Percentiles rank a stretch among this genome's conserved stretches.
Conservation (phyloP, 352 stramenopile species). For the Phytophthora idaei region DNA sequence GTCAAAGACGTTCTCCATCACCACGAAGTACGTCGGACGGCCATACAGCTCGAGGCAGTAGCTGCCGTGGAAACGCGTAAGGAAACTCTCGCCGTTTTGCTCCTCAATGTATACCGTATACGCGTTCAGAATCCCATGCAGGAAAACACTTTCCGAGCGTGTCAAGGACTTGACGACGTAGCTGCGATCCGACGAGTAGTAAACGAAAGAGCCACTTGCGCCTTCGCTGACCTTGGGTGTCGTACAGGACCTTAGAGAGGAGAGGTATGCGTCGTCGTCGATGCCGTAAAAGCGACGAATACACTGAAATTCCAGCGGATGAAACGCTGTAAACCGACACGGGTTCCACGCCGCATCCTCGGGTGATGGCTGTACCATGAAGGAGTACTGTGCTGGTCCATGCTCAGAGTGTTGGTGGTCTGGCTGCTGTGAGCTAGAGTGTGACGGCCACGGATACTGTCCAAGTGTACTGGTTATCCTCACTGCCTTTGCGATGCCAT, state of each 20-base stretch:
- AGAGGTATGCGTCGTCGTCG: constrained; percentile 54
- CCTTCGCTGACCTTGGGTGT: constrained; percentile 84
- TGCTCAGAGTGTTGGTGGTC: constrained; percentile 12
- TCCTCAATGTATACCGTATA: constrained; percentile 69
- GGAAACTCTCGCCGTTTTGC: constrained; percentile 59
- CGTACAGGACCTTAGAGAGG: constrained; percentile 63
- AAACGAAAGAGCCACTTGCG: constrained; percentile 83
- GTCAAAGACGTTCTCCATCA: constrained; percentile 92
- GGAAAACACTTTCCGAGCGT: constrained; percentile 57
- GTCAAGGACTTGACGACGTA: constrained; percentile 86
- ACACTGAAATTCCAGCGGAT: constrained; percentile 50
- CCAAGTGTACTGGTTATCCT: constrained; percentile 35
- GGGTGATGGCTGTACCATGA: constrained; percentile 50
- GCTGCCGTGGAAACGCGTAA: constrained; percentile 85
- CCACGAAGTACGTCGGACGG: constrained; percentile 75
- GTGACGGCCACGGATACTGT: constrained; percentile 16
- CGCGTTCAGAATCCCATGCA: constrained; percentile 67
- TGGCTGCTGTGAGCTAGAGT: not conserved
- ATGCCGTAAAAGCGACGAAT: constrained; percentile 67
- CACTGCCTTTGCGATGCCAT: constrained; percentile 71
- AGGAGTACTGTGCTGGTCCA: constrained; percentile 36
- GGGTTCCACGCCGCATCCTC: constrained; percentile 47
- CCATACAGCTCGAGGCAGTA: constrained; percentile 86
- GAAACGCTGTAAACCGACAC: constrained; percentile 73
- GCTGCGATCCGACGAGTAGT: constrained; percentile 76